These are phyloP conservation scores for Penicillium brasilianum DNA, from an alignment of 2,329 filamentous ascomycete genomes.

Conservation along the genomic window DNA sequence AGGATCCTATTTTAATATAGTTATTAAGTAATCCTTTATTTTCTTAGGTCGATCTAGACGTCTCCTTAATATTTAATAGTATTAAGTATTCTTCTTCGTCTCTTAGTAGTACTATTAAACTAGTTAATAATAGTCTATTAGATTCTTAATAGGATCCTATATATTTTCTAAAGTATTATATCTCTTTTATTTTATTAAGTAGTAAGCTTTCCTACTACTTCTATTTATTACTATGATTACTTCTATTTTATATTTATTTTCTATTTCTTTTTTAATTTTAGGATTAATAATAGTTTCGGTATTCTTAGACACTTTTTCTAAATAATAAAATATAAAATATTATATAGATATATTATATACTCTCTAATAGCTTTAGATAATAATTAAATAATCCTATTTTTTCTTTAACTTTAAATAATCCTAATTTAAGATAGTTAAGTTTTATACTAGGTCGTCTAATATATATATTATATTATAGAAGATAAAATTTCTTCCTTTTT, in stretches of 20 bases:
- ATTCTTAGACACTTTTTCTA: not conserved
- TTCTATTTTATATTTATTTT: not conserved
- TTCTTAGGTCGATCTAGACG: not conserved
- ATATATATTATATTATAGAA: not conserved
- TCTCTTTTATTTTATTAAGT: not conserved
- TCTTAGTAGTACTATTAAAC: not conserved
- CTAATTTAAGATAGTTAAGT: not conserved
- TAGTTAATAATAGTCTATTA: not conserved
- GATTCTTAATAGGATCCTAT: not conserved
- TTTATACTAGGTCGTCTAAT: not conserved
- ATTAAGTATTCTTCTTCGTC: not conserved
- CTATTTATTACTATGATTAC: not conserved
- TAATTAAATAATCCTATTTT: no score
- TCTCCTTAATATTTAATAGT: no score
- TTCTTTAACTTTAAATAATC: no score
- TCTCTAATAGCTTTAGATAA: not conserved
- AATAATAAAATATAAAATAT: conserved; percentile 1
- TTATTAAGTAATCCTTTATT: not conserved
- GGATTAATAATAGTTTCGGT: not conserved
- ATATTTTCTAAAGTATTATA: not conserved
- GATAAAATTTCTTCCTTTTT: not conserved
- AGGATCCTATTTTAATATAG: not conserved
- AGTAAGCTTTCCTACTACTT: not conserved
- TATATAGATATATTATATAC: not conserved
- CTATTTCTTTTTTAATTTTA: not conserved